Base-by-base conservation (phyloP, 257 asterid genomes). In the Gentiana straminea region DNA sequence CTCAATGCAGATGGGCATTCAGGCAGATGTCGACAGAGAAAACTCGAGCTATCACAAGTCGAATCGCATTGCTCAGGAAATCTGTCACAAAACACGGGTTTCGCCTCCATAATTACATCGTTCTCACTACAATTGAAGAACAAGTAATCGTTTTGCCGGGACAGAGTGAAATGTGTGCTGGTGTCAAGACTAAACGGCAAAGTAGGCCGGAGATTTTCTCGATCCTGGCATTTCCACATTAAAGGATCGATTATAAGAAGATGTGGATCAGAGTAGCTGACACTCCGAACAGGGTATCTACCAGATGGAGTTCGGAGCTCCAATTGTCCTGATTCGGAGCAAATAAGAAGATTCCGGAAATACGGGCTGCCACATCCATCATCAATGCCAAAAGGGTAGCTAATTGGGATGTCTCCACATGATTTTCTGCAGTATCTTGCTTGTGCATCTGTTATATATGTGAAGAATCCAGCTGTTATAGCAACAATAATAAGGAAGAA, bases 21-120 rank as follows among this genome's bases (percentile, higher is more conserved):
- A 0, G 94, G 97, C 68, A 92, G 47, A 63, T 83, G 80, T 52
- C 97, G 58, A 75, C 98, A 91, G 9, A 92, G 83, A 51, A 77
- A 88, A 54, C 94, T 87, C 3, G 94, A 63, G 33, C 86, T 85
- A 71, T 88, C 98, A 65, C 98, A 88, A 0, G 88, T 69, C 2
- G 97, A 87, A 68, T 92, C 98, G 35, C 98, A 92, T 49, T 80
- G 94, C 64, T 88, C 97, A 0, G 98, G 98, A 50, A 81, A 81
- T 0, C 88, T 79, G 57, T 83, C 86, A 58, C 98, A 92, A 67
- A 92, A 80, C 32, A 59, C 54, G 1, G 97, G 95, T 55, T 76
- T 83, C 1, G 94, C 69, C 63, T 79, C 97, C 75, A 83, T 72
- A 61, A 81, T 77, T 51, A 91, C 98, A n/a, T 78, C 82, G 7